Evolutionary conservation across 148 eudicot genomes (phyloP).

Genomic region (Nyssa sinensis): DNA sequence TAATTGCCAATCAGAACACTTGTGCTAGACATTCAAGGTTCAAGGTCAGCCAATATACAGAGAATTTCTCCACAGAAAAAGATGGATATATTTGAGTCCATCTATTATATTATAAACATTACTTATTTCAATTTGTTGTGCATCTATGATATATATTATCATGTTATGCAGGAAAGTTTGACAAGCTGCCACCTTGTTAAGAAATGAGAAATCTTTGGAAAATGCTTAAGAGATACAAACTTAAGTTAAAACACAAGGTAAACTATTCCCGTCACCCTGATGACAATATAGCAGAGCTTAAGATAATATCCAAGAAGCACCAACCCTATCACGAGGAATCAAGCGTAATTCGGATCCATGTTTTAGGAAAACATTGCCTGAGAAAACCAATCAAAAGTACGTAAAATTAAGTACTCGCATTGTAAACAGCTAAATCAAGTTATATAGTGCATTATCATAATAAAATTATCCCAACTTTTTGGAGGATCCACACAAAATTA

Average conservation of each 20-base stretch:
- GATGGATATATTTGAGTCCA: background rate
- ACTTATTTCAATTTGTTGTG: background rate
- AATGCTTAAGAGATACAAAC: background rate
- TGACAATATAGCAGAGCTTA: conserved; percentile 12
- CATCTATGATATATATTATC: background rate
- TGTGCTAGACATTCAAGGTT: background rate
- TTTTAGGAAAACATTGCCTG: conserved; percentile 96
- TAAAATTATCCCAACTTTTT: background rate
- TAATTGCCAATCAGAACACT: background rate
- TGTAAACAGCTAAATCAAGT: background rate
- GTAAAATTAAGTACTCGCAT: background rate
- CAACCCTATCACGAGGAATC: conserved; percentile 98
- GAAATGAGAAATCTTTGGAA: background rate
- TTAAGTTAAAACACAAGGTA: background rate
- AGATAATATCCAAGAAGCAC: conserved; percentile 31
- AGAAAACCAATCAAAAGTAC: conserved; percentile 9
- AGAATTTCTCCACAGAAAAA: background rate
- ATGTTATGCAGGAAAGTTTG: background rate
- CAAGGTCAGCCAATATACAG: background rate
- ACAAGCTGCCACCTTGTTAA: background rate
- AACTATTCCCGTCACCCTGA: conserved; percentile 4
- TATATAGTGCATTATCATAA: background rate
- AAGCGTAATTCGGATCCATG: conserved; percentile 92
- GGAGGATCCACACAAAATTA: background rate
- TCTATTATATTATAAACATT: background rate